phyloP scores from a whole-genome alignment of 2,329 filamentous ascomycete genomes.

The Alternaria arborescens region DNA sequence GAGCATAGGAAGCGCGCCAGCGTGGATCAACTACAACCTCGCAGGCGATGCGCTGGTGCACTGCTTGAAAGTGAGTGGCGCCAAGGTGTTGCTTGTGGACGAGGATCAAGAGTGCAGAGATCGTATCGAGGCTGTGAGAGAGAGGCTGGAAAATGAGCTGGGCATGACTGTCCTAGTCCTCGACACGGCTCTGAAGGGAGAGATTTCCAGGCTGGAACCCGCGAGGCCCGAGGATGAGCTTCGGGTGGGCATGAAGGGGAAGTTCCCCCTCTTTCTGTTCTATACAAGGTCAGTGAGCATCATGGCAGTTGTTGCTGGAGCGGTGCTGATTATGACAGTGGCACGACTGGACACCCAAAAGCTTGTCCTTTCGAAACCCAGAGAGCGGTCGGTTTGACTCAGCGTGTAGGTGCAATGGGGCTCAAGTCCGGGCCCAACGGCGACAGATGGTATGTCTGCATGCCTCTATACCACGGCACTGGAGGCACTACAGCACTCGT shows the following conservation, averaged over 20 bases:
- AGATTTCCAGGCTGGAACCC: conserved; percentile 59
- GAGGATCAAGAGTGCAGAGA: conserved; percentile 60
- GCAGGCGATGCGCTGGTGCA: conserved; percentile 70
- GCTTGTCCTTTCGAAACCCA: conserved; percentile 68
- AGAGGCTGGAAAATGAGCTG: conserved; percentile 62
- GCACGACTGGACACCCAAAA: conserved; percentile 80
- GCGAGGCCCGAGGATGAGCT: conserved; percentile 65
- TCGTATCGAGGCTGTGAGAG: conserved; percentile 63
- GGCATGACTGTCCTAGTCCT: conserved; percentile 67
- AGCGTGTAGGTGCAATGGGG: conserved; percentile 48
- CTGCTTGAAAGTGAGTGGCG: conserved; percentile 67
- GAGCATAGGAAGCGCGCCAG: conserved; percentile 73
- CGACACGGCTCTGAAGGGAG: conserved; percentile 58
- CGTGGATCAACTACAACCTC: conserved; percentile 76
- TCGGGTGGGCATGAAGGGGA: conserved; percentile 60
- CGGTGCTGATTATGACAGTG: conserved; percentile 55
- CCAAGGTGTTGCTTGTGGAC: conserved; percentile 58
- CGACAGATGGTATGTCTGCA: conserved; percentile 78
- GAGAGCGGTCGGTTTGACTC: conserved; percentile 54
- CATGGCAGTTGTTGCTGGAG: background rate
- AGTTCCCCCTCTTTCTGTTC: conserved; percentile 69
- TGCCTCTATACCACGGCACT: conserved; percentile 81
- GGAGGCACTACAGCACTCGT: conserved; percentile 68
- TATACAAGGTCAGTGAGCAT: conserved; percentile 66
- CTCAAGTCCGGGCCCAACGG: conserved; percentile 51